phyloP scores from a whole-genome alignment of 1,284 basidiomycete genomes.

The Puccinia coronata region DNA sequence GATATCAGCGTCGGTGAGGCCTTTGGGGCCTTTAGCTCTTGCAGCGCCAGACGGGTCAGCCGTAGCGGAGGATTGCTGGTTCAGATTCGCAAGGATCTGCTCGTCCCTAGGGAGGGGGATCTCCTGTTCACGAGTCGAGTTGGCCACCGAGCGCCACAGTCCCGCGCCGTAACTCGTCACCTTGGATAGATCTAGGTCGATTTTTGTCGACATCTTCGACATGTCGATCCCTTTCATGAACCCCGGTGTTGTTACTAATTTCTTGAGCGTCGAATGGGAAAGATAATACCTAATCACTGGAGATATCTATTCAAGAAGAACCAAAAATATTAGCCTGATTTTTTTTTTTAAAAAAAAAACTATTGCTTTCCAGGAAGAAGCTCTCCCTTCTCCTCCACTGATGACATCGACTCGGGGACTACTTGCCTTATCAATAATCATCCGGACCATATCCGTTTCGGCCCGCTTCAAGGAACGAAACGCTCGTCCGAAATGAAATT shows the following conservation, averaged over 20 bases:
- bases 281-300: constrained; percentile 89
- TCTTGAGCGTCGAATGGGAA: constrained; percentile 69
- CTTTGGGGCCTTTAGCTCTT: constrained; percentile 64
- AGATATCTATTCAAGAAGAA: constrained; percentile 70
- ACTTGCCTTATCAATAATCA: constrained; percentile 91
- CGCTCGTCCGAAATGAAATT: constrained; percentile 94
- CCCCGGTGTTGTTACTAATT: constrained; percentile 54
- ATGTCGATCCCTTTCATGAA: constrained; percentile 50
- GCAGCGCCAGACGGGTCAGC: not conserved
- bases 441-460: constrained; percentile 92
- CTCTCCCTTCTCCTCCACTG: not conserved
- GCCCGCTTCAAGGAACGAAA: constrained; percentile 92
- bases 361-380: not conserved
- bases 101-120: constrained; percentile 54
- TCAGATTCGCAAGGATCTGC: constrained; percentile 28
- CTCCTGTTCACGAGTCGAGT: constrained; percentile 51
- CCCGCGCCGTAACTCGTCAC: constrained; percentile 51
- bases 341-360: too few species aligned
- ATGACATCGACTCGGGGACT: not conserved
- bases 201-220: constrained; percentile 54
- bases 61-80: not conserved
- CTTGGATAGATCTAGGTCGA: constrained; percentile 55
- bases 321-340: not conserved
- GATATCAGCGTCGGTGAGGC: constrained; percentile 86
- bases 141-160: constrained; percentile 45